A percentile compares a stretch with the other conserved stretches of the same genome.
phyloP scores from a whole-genome alignment of 2,329 filamentous ascomycete genomes.

The Ramularia endophylla region DNA sequence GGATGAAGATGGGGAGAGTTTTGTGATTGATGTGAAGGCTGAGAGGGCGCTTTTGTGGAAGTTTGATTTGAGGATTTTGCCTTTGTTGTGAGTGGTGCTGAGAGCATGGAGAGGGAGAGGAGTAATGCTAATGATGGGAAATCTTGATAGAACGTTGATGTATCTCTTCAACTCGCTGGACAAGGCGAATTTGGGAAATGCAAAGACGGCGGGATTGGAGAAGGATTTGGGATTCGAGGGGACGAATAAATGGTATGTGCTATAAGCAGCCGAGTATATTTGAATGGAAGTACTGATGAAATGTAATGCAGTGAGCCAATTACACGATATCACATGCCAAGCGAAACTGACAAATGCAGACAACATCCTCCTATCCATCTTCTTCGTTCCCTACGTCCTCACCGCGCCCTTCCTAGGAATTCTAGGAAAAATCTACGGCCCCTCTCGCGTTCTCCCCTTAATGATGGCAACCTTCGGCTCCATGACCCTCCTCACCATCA shows the following conservation, averaged over 20 bases:
- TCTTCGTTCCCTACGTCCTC: slow-evolving; percentile 69
- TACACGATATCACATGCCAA: too few species aligned
- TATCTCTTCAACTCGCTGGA: slow-evolving; percentile 53
- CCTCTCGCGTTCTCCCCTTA: slow-evolving; percentile 50
- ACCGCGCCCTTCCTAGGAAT: slow-evolving; percentile 62
- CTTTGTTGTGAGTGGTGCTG: slow-evolving; percentile 43
- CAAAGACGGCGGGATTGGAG: slow-evolving; percentile 40
- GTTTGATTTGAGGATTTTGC: slow-evolving; percentile 51
- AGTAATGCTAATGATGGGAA: too few species aligned
- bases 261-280: too few species aligned
- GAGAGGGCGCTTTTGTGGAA: slow-evolving; percentile 49
- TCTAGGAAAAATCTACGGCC: slow-evolving; percentile 62
- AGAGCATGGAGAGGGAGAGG: too few species aligned
- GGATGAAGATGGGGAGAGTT: slow-evolving; percentile 22
- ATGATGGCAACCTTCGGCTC: slow-evolving; percentile 61
- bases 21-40: slow-evolving; percentile 39
- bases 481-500: slow-evolving; percentile 55
- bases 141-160: slow-evolving; percentile 45
- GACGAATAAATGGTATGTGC: slow-evolving; percentile 40
- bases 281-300: too few species aligned
- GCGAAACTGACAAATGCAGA: slow-evolving; percentile 27
- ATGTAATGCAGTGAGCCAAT: too few species aligned
- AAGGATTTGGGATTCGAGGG: slow-evolving; percentile 53
- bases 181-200: slow-evolving; percentile 41
- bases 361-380: slow-evolving; percentile 64